Base-by-base conservation (phyloP, 2,329 filamentous ascomycete genomes). In the Aspergillus luchuensis region DNA sequence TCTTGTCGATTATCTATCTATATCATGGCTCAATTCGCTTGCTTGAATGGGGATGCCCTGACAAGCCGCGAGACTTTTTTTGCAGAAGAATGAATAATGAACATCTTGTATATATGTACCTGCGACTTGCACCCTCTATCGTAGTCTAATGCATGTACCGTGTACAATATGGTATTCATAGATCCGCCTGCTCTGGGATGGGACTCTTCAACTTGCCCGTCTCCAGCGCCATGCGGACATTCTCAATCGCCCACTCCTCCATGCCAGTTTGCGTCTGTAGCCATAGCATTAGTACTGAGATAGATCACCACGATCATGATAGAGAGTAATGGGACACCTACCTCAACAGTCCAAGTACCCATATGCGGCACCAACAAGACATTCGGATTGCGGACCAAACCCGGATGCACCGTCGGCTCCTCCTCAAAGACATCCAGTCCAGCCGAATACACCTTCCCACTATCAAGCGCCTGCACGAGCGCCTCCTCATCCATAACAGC, bases 391-490 rank as follows among this genome's bases (percentile, higher is more conserved):
- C 79, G 78, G 13, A 93, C 67, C 45, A 96, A 79, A 1, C 89
- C 90, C 0, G 87, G 87, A 70, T 95, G 90, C 28, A 96, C 79
- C 60, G 85, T 81, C 0, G 92, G 92, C 75, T 96, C 91, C 39
- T 92, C 82, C 72, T 96, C 91, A 71, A 88, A 96, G 53, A 96
- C 91, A 72, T 96, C 91, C 5, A 96, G 81, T 1, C 91, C 91
- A 13, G 81, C 88, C 10, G 86, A 89, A 65, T 83, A 83, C 45
- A 96, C 90, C 60, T 87, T 85, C 6, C 91, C 91, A 15, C 79
- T 82, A 19, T 89, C 83, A 2, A 96, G 81, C 1, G 91, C 91
- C 48, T 86, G 79, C 5, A 93, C 91, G 7, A 96, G 85, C 1
- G 91, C 91, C 6, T 82, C 87, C 76, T 96, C 91, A 69, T 96